Evolutionary conservation across 2,329 filamentous ascomycete species (phyloP).

Genomic region (Basipetospora chlamydospora): DNA sequence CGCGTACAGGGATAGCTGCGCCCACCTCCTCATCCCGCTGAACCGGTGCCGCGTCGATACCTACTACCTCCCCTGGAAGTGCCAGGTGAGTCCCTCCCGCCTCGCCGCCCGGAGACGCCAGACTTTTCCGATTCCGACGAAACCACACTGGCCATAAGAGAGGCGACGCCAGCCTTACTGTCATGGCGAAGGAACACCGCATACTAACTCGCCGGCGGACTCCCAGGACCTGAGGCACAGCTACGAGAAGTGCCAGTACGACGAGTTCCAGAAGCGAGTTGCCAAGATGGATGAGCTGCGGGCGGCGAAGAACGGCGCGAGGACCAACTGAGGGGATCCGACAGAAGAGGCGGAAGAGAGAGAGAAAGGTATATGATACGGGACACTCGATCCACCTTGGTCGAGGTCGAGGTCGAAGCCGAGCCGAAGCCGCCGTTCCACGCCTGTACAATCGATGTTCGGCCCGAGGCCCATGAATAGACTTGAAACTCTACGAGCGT

Average conservation of each 20-base stretch:
- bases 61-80: slow-evolving; percentile 97
- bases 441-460: no score
- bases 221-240: slow-evolving; percentile 92
- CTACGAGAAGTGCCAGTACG: slow-evolving; percentile 99
- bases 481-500: no score
- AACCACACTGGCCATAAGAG: no score
- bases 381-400: no score
- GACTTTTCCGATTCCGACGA: not conserved
- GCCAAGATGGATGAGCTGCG: slow-evolving; percentile 97
- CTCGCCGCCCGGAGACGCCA: not conserved
- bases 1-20: slow-evolving; percentile 89
- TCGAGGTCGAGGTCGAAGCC: no score
- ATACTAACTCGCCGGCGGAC: no score
- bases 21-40: slow-evolving; percentile 83
- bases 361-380: no score
- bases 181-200: no score
- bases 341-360: no score
- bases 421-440: no score
- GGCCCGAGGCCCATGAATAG: no score
- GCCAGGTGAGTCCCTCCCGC: slow-evolving; percentile 51
- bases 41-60: slow-evolving; percentile 88
- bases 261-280: slow-evolving; percentile 96
- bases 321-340: slow-evolving; percentile 67
- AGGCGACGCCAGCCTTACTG: no score
- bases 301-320: slow-evolving; percentile 65